phyloP scores from a whole-genome alignment of 345 rosid species.

The Microcos paniculata region DNA sequence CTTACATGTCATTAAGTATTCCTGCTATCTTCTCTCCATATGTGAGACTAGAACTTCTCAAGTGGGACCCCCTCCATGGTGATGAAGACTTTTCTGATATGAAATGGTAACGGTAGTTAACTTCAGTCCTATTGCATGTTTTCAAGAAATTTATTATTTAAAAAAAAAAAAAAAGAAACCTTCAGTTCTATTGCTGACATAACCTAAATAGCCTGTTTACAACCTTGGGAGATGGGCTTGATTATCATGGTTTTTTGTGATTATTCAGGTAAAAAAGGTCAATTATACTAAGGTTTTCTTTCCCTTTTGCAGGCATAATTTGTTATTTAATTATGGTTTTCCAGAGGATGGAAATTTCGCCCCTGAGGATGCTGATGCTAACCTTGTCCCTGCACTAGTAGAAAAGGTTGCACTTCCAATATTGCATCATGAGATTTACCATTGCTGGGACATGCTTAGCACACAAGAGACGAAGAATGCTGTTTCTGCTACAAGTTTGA shows the following conservation, averaged over 20 bases:
- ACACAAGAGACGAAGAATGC: conserved; percentile 70
- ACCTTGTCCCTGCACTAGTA: conserved; percentile 83
- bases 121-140: background rate
- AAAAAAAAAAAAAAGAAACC: background rate
- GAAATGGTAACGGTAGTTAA: conserved; percentile 63
- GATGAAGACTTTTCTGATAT: conserved; percentile 69
- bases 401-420: conserved; percentile 87
- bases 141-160: no score
- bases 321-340: conserved; percentile 78
- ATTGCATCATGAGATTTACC: conserved; percentile 76
- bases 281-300: conserved; percentile 19
- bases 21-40: conserved; percentile 94
- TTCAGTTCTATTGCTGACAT: background rate
- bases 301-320: conserved; percentile 63
- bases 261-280: background rate
- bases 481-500: conserved; percentile 82
- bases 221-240: background rate
- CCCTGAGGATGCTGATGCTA: conserved; percentile 77
- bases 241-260: background rate
- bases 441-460: conserved; percentile 94
- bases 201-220: background rate
- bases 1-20: conserved; percentile 80
- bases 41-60: conserved; percentile 85
- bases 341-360: conserved; percentile 63
- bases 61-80: conserved; percentile 91